Percentiles rank a stretch among this genome's conserved stretches.
Conservation (phyloP, 441 rosid genomes). For the Adansonia madagascariensis region DNA sequence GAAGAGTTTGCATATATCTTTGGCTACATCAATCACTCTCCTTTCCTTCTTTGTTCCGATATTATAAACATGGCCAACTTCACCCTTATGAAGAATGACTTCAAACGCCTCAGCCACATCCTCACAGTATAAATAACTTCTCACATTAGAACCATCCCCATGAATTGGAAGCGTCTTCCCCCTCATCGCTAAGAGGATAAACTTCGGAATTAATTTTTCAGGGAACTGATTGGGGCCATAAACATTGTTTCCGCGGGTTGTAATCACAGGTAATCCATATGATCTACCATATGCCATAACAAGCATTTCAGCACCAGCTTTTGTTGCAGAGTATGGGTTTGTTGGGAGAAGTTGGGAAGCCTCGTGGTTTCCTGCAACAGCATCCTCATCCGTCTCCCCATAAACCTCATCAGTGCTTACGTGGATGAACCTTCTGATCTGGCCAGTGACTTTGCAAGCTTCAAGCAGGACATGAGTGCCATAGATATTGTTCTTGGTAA, state of each 20-base stretch:
- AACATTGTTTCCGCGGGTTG: slow-evolving; percentile 73
- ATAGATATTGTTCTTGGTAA: slow-evolving; percentile 64
- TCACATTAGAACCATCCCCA: slow-evolving; percentile 86
- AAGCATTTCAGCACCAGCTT: slow-evolving; percentile 77
- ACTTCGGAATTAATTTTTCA: slow-evolving; percentile 68
- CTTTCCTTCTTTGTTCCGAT: slow-evolving; percentile 89
- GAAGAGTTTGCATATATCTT: slow-evolving; percentile 75
- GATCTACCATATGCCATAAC: slow-evolving; percentile 77
- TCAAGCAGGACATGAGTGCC: slow-evolving; percentile 68
- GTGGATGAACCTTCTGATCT: slow-evolving; percentile 69
- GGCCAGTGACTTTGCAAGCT: slow-evolving; percentile 72
- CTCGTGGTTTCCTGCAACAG: slow-evolving; percentile 62
- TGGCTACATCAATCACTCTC: slow-evolving; percentile 88
- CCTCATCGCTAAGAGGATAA: slow-evolving; percentile 60
- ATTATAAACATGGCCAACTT: slow-evolving; percentile 88
- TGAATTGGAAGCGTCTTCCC: slow-evolving; percentile 83
- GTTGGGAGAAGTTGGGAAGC: slow-evolving; percentile 74
- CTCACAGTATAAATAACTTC: slow-evolving; percentile 91
- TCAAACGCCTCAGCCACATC: slow-evolving; percentile 98
- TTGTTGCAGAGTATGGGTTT: slow-evolving; percentile 70
- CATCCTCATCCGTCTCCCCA: slow-evolving; percentile 76
- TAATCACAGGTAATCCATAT: slow-evolving; percentile 65
- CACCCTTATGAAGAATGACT: slow-evolving; percentile 86
- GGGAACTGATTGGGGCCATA: slow-evolving; percentile 75
- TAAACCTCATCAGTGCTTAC: slow-evolving; percentile 77